These are phyloP conservation scores for Aurantiochytrium sp. DNA, from an alignment of 108 stramenopile genomes.

Conservation along the genomic window DNA sequence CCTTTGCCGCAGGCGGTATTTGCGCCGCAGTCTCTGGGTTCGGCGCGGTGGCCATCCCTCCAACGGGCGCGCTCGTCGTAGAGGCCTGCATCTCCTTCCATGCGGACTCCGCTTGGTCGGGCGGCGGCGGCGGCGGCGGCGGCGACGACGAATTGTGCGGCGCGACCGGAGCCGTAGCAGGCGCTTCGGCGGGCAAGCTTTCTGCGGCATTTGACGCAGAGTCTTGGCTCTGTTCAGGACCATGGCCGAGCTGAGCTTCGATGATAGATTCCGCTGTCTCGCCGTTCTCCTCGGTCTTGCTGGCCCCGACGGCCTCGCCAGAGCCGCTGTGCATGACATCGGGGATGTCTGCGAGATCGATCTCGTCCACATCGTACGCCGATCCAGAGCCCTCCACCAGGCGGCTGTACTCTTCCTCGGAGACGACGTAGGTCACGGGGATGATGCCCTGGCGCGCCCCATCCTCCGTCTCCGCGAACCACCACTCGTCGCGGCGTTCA, in stretches of 20 bases:
- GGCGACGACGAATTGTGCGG: too few relatives aligned
- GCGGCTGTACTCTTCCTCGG: not conserved
- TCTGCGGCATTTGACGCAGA: too few relatives aligned
- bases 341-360: not conserved
- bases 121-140: not conserved
- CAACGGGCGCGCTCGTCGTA: not conserved
- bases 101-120: too few relatives aligned
- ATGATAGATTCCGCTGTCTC: not conserved
- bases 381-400: not conserved
- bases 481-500: conserved; percentile 5
- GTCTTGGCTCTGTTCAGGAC: too few relatives aligned
- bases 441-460: not conserved
- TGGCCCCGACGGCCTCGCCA: not conserved
- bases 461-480: not conserved
- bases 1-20: not conserved
- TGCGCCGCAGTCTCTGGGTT: not conserved
- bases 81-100: not conserved
- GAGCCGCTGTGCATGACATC: not conserved
- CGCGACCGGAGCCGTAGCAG: too few relatives aligned
- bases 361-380: not conserved
- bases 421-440: not conserved
- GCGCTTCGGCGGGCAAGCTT: too few relatives aligned
- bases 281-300: not conserved
- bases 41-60: not conserved
- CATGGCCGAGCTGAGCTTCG: too few relatives aligned